Evolutionary conservation across 2,329 filamentous ascomycete genomes (phyloP).

Genomic region (Aspergillus caelatus): DNA sequence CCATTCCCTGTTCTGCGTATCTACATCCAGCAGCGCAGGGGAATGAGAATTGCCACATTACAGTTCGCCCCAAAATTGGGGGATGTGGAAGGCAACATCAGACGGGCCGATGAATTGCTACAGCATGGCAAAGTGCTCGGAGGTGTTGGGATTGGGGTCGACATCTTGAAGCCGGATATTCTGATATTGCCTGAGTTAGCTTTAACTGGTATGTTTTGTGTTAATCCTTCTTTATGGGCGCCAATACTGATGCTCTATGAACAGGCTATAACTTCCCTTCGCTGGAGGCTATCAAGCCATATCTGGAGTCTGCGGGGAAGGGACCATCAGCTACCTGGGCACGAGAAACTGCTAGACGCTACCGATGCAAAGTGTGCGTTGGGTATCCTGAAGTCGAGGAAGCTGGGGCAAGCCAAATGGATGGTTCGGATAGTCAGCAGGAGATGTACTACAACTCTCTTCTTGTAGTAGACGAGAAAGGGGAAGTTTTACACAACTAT

Average conservation of each 20-base stretch:
- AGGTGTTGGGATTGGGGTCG: constrained; percentile 19
- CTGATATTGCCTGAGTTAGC: constrained; percentile 66
- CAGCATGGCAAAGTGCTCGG: constrained; percentile 32
- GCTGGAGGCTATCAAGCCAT: constrained; percentile 58
- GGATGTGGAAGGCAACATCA: constrained; percentile 49
- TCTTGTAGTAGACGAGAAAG: constrained; percentile 59
- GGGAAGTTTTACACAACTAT: constrained; percentile 61
- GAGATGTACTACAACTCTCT: constrained; percentile 60
- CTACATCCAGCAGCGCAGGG: constrained; percentile 12
- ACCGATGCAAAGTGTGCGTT: constrained; percentile 63
- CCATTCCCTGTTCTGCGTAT: neutral
- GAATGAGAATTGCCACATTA: constrained; percentile 52
- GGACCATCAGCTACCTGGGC: constrained; percentile 63
- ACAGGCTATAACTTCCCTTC: constrained; percentile 66
- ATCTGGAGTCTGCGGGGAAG: constrained; percentile 59
- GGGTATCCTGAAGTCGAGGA: constrained; percentile 61
- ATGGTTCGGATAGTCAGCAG: constrained; percentile 3
- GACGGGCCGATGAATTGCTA: constrained; percentile 46
- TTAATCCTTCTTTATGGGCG: neutral
- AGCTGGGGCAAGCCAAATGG: neutral
- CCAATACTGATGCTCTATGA: neutral
- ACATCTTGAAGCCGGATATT: constrained; percentile 51
- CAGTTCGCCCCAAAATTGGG: constrained; percentile 50
- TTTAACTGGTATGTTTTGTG: constrained; percentile 54
- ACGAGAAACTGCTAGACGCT: constrained; percentile 54